Percentiles rank a stretch among this genome's conserved stretches.
Evolutionary conservation across 2,329 filamentous ascomycete genomes (phyloP).

Genomic region (Cercospora sp.): DNA sequence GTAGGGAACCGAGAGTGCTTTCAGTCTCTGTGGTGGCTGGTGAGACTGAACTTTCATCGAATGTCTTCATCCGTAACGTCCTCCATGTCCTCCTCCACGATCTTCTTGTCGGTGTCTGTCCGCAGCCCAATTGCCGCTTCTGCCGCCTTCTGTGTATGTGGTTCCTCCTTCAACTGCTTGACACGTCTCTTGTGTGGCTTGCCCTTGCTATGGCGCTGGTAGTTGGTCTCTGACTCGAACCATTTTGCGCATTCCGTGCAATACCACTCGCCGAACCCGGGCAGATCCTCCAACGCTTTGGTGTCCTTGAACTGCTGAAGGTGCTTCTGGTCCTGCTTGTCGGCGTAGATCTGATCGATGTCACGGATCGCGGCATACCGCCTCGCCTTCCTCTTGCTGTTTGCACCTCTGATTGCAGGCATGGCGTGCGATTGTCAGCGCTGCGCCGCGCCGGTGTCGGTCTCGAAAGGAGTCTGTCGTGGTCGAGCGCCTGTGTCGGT

Average conservation of each 20-base stretch:
- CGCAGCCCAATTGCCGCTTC: constrained; percentile 75
- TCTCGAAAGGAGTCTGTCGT: background rate
- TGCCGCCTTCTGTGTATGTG: constrained; percentile 82
- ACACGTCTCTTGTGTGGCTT: constrained; percentile 95
- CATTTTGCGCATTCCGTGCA: constrained; percentile 94
- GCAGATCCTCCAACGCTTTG: constrained; percentile 82
- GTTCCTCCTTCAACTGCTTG: constrained; percentile 78
- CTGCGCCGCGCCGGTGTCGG: constrained; percentile 22
- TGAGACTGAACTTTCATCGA: constrained; percentile 18
- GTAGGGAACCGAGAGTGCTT: background rate
- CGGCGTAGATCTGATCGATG: constrained; percentile 86
- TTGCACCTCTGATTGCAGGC: constrained; percentile 53
- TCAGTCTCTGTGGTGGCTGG: background rate
- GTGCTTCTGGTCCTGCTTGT: constrained; percentile 76
- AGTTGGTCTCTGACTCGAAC: constrained; percentile 82
- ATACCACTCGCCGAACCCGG: constrained; percentile 81
- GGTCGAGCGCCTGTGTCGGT: constrained; percentile 10
- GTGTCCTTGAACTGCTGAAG: constrained; percentile 74
- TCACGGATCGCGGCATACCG: constrained; percentile 61
- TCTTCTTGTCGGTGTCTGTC: constrained; percentile 63
- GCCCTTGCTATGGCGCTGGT: constrained; percentile 74
- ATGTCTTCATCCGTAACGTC: constrained; percentile 30
- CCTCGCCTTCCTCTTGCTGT: constrained; percentile 53
- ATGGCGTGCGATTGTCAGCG: constrained; percentile 37
- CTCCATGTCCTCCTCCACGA: constrained; percentile 35